phyloP scores from a whole-genome alignment of 768 basidiomycete genomes.

The Gyrodon lividus region DNA sequence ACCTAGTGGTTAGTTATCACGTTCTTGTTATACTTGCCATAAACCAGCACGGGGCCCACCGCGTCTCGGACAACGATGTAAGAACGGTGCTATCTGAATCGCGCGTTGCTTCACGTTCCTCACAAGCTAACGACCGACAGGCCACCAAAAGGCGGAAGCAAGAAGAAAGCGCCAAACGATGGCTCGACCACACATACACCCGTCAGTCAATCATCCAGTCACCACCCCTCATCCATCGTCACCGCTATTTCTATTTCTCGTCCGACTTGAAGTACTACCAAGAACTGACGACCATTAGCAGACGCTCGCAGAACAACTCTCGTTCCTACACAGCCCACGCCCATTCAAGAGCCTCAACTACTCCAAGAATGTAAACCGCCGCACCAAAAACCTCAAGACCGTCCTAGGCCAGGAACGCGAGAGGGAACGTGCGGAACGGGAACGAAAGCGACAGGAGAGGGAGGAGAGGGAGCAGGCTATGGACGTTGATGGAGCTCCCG shows the following conservation, averaged over 20 bases:
- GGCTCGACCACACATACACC: conserved; percentile 18
- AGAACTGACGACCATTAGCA: conserved; percentile 23
- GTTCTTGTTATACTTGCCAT: too few relatives aligned
- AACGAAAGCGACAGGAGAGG: conserved; percentile 50
- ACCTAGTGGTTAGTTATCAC: too few relatives aligned
- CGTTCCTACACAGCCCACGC: conserved; percentile 64
- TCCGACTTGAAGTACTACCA: neutral
- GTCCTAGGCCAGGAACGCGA: conserved; percentile 80
- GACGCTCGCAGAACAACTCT: conserved; percentile 74
- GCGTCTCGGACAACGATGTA: neutral
- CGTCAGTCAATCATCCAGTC: conserved; percentile 9
- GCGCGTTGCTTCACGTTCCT: too few relatives aligned
- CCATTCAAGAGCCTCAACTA: conserved; percentile 80
- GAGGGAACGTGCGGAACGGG: conserved; percentile 66
- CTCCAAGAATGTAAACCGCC: conserved; percentile 64
- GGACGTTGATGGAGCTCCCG: conserved; percentile 49
- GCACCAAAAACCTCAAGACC: conserved; percentile 78
- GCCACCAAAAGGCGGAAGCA: conserved; percentile 31
- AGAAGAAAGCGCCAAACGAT: conserved; percentile 11
- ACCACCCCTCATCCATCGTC: too few relatives aligned
- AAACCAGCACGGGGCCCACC: too few relatives aligned
- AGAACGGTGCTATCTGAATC: neutral
- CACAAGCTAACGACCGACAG: conserved; percentile 6
- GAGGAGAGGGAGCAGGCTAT: conserved; percentile 45
- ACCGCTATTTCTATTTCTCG: neutral